phyloP scores from a whole-genome alignment of 2,329 filamentous ascomycete species.

The Penicillium sp. region DNA sequence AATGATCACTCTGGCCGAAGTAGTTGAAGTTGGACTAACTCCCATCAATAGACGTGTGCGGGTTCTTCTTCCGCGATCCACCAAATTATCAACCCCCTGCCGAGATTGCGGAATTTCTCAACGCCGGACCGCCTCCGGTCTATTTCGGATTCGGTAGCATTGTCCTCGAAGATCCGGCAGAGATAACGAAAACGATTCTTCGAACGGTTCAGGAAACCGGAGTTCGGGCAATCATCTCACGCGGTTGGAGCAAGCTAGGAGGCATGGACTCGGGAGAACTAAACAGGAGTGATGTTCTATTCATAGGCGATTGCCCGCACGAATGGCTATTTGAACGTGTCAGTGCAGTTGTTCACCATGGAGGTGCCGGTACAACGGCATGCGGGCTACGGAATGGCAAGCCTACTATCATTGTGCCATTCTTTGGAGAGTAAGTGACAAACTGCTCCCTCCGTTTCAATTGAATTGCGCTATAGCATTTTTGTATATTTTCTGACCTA shows the following conservation, averaged over 20 bases:
- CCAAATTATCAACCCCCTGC: constrained; percentile 35
- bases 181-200: constrained; percentile 45
- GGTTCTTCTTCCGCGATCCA: constrained; percentile 42
- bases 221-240: constrained; percentile 51
- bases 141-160: constrained; percentile 57
- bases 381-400: constrained; percentile 49
- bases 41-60: constrained; percentile 29
- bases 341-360: constrained; percentile 55
- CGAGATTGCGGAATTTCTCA: constrained; percentile 44
- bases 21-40: background rate
- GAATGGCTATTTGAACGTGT: constrained; percentile 58
- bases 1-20: too few species aligned
- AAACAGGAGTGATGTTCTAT: constrained; percentile 40
- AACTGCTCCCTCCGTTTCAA: too few species aligned
- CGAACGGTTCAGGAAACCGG: constrained; percentile 46
- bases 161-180: constrained; percentile 49
- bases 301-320: constrained; percentile 53
- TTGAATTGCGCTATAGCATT: background rate
- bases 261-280: constrained; percentile 21
- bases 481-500: background rate
- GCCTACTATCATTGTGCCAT: constrained; percentile 55
- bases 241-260: constrained; percentile 51
- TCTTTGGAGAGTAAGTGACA: constrained; percentile 50
- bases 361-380: constrained; percentile 57
- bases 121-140: constrained; percentile 46